Conservation (phyloP, 371 early-diverging fungal species). For the Amoeboradix gromovi region DNA sequence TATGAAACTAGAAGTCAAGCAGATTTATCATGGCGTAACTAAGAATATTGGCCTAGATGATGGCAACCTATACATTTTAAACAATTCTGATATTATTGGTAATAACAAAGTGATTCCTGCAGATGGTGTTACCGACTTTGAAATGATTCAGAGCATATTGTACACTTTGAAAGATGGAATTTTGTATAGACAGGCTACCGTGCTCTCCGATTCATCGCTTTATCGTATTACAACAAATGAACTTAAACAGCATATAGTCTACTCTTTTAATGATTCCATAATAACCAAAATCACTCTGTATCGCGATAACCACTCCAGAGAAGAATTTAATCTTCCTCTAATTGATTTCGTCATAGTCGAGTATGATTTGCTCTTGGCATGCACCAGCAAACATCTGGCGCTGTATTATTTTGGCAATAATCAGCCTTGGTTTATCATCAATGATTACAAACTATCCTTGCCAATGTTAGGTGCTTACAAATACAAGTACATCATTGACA, state of each 20-base stretch:
- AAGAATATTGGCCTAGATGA: too few relatives aligned
- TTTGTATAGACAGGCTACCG: not conserved
- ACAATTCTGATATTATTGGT: too few relatives aligned
- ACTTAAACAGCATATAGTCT: not conserved
- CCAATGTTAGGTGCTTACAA: not conserved
- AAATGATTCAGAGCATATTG: not conserved
- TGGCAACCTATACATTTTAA: too few relatives aligned
- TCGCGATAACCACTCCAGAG: not conserved
- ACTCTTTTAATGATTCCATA: not conserved
- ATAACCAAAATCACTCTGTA: not conserved
- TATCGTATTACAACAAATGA: not conserved
- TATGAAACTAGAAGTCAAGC: too few relatives aligned
- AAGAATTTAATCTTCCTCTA: not conserved
- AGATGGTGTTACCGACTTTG: too few relatives aligned
- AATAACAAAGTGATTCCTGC: too few relatives aligned
- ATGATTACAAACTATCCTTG: not conserved
- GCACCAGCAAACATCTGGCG: not conserved
- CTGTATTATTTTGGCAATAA: not conserved
- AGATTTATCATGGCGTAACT: too few relatives aligned
- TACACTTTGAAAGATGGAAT: not conserved
- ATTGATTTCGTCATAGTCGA: not conserved
- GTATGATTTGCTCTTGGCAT: not conserved
- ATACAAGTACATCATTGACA: not conserved
- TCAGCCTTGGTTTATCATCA: not conserved
- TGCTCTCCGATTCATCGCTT: not conserved